Evolutionary conservation across 306 rosid genomes (phyloP).

Genomic region (Trifolium dubium): DNA sequence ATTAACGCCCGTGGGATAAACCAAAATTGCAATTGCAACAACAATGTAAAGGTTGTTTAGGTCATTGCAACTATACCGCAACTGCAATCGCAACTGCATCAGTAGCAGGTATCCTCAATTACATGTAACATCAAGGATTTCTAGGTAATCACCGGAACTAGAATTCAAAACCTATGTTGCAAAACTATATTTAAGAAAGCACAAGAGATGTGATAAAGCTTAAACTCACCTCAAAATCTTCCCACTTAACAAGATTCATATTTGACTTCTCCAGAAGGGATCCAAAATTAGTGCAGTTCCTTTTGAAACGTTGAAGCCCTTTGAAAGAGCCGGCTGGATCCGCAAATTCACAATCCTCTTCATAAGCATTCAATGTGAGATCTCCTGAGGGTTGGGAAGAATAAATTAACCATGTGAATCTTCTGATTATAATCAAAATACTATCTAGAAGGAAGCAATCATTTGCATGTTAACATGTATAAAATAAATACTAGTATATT

Average conservation of each 20-base stretch:
- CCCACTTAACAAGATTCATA: constrained; percentile 96
- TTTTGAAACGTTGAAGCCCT: constrained; percentile 91
- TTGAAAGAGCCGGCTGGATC: constrained; percentile 95
- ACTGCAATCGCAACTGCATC: background rate
- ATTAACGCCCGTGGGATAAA: background rate
- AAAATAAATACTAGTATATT: background rate
- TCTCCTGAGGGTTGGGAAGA: constrained; percentile 57
- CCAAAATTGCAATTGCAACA: background rate
- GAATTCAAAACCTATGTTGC: background rate
- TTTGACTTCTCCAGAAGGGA: constrained; percentile 76
- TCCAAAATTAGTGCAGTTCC: constrained; percentile 94
- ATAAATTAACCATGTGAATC: constrained; percentile 12
- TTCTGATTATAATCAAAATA: constrained; percentile 14
- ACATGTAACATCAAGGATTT: background rate
- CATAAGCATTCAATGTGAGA: constrained; percentile 85
- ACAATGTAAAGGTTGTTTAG: background rate
- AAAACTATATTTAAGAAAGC: constrained; percentile 20
- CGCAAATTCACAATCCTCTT: constrained; percentile 90
- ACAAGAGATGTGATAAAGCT: background rate
- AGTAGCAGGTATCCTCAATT: background rate
- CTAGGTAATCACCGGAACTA: background rate
- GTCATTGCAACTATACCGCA: background rate
- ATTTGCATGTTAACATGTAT: constrained; percentile 17
- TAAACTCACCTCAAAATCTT: constrained; percentile 71
- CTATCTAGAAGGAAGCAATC: constrained; percentile 25